A percentile compares a stretch with the other conserved stretches of the same genome.
These are phyloP conservation scores for Pluteus cervinus DNA, from an alignment of 768 basidiomycete genomes.

Conservation along the genomic window DNA sequence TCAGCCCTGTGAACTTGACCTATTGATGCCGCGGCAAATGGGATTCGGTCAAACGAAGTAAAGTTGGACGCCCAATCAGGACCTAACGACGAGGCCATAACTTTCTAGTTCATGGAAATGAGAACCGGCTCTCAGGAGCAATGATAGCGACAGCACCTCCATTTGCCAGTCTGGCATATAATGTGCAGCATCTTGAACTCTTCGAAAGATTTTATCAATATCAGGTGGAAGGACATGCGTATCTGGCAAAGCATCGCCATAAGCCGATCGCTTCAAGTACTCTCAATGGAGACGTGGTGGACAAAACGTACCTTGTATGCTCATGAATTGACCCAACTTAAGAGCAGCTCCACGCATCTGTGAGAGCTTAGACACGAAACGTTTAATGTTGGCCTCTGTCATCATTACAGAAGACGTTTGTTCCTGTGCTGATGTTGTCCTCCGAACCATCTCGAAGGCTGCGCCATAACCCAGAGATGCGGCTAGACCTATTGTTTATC, in stretches of 20 bases:
- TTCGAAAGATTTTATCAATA: slow-evolving; percentile 79
- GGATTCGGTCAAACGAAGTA: slow-evolving; percentile 70
- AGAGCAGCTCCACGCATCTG: slow-evolving; percentile 96
- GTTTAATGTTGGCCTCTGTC: slow-evolving; percentile 85
- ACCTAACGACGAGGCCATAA: slow-evolving; percentile 71
- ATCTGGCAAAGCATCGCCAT: slow-evolving; percentile 41
- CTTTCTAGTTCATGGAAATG: slow-evolving; percentile 38
- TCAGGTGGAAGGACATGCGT: slow-evolving; percentile 84
- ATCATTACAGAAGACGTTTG: slow-evolving; percentile 59
- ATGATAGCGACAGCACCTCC: slow-evolving; percentile 50
- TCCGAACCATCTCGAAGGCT: slow-evolving; percentile 77
- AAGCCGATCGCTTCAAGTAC: not conserved
- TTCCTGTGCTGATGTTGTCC: slow-evolving; percentile 39
- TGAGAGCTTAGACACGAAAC: slow-evolving; percentile 88
- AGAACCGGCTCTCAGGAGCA: slow-evolving; percentile 1
- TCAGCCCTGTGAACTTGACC: slow-evolving; percentile 88
- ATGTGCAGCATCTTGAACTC: slow-evolving; percentile 92
- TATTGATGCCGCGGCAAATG: slow-evolving; percentile 94
- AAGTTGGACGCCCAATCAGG: slow-evolving; percentile 70
- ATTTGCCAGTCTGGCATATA: slow-evolving; percentile 99
- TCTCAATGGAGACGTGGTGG: not conserved
- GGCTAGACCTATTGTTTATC: slow-evolving; percentile 61
- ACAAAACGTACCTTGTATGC: slow-evolving; percentile 69
- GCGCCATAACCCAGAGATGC: slow-evolving; percentile 87
- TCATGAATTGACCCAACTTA: slow-evolving; percentile 95